Percentiles rank a stretch among this genome's conserved stretches.
Evolutionary conservation across 2,329 filamentous ascomycete genomes (phyloP).

Genomic region (Exophiala sp.): DNA sequence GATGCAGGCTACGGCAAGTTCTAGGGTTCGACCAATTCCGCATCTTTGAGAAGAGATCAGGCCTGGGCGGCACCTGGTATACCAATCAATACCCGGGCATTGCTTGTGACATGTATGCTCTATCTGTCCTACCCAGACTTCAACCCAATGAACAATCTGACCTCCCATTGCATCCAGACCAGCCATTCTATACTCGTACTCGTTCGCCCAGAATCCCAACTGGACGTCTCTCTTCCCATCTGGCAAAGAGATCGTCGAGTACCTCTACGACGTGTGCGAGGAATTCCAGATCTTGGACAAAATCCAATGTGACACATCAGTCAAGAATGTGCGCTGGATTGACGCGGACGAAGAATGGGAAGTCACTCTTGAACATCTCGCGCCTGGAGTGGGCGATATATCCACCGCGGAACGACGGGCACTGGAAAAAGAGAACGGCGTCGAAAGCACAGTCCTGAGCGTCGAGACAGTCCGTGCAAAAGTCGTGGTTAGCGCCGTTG

Average conservation of each 20-base stretch:
- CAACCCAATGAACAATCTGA: not conserved
- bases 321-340: conserved; percentile 49
- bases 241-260: conserved; percentile 47
- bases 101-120: conserved; percentile 50
- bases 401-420: conserved; percentile 43
- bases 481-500: conserved; percentile 51
- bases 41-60: conserved; percentile 54
- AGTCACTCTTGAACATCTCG: conserved; percentile 46
- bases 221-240: conserved; percentile 48
- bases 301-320: conserved; percentile 54
- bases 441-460: conserved; percentile 44
- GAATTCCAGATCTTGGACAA: conserved; percentile 50
- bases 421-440: conserved; percentile 42
- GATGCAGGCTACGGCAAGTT: conserved; percentile 52
- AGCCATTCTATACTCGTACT: conserved; percentile 52
- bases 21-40: conserved; percentile 54
- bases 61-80: conserved; percentile 60
- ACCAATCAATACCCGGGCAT: conserved; percentile 56
- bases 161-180: conserved; percentile 37
- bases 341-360: conserved; percentile 52
- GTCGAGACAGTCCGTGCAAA: conserved; percentile 51
- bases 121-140: not conserved
- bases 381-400: conserved; percentile 51
- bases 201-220: conserved; percentile 48
- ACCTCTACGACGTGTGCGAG: conserved; percentile 50